Evolutionary conservation across 2,329 filamentous ascomycete species (phyloP).

Genomic region (Scolecobasidium constrictum): DNA sequence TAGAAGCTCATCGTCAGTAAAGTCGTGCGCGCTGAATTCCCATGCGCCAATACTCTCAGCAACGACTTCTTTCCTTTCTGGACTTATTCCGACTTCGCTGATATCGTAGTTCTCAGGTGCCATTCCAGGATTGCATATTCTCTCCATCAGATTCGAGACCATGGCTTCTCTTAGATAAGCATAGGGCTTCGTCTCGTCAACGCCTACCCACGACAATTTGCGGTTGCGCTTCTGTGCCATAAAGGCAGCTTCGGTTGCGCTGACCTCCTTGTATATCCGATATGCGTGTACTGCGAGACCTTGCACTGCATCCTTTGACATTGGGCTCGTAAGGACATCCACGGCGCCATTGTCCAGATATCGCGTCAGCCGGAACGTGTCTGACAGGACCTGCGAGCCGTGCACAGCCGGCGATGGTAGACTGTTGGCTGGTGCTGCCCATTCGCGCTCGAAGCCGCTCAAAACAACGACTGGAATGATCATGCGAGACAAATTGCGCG

Average conservation of each 20-base stretch:
- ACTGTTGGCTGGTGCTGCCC: constrained; percentile 14
- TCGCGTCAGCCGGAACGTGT: constrained; percentile 48
- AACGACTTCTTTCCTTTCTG: constrained; percentile 55
- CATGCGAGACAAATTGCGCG: constrained; percentile 26
- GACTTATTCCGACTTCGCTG: constrained; percentile 55
- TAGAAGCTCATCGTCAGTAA: constrained; percentile 81
- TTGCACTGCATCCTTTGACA: constrained; percentile 62
- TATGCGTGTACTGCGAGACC: constrained; percentile 76
- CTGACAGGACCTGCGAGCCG: constrained; percentile 28
- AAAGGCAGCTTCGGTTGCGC: constrained; percentile 60
- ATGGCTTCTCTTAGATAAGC: constrained; percentile 85
- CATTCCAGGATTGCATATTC: constrained; percentile 66
- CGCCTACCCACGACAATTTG: constrained; percentile 85
- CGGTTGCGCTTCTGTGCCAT: constrained; percentile 62
- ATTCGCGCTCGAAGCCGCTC: constrained; percentile 25
- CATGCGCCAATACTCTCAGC: constrained; percentile 63
- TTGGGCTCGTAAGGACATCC: constrained; percentile 73
- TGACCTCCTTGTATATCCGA: constrained; percentile 65
- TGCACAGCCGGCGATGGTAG: constrained; percentile 23
- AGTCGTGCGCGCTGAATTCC: constrained; percentile 84
- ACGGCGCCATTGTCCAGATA: constrained; percentile 80
- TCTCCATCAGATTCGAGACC: constrained; percentile 82
- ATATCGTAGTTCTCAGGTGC: constrained; percentile 49
- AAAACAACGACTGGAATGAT: constrained; percentile 30
- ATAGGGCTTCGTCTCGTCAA: constrained; percentile 76